Evolutionary conservation across 2,329 filamentous ascomycete genomes (phyloP), one percentile per base, ranked within the genome.

Genomic region (Teratosphaeria gauchensis): DNA sequence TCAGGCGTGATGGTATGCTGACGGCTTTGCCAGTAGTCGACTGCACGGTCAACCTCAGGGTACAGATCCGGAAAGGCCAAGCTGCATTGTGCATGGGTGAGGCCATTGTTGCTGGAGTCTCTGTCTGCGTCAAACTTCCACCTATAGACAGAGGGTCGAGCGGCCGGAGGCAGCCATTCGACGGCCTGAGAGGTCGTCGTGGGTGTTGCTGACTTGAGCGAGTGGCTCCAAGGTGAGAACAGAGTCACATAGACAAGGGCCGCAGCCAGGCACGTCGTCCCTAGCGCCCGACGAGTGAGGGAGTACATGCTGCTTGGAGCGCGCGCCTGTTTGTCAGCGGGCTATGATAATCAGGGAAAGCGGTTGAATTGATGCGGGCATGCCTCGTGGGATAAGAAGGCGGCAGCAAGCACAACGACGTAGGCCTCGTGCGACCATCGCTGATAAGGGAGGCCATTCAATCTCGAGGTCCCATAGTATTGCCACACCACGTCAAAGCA

Each of bases 51-150:
- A 51, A 72, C 65, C 55, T 71, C 69, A 21, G 63, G 58, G 56
- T 69, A 72, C 6, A 72, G 65, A n/a, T 66, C 53, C 9, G 70
- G 71, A 42, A 72, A 72, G 11, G 71, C 67, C 35, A 60, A 58
- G 51, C 64, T 57, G 56, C 70, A 72, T 64, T 72, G 70, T 31
- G 59, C 58, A 7, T 57, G 55, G n/a, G 65, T 64, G 19, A 72
- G 65, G 9, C 63, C 64, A 56, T 69, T 66, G 24, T 71, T 68
- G 51, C 64, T 58, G 8, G 62, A 59, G 56, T 72, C 69, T 30
- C 65, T 61, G 16, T 58, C 58, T 59, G 58, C 65, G 19, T 66
- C 53, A 55, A 30, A 56, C 5, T 8, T 11, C 54, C 54, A 56
- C 16, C 24, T 30, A 12, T 24, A 30, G n/a, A 19, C 19, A n/a